Conservation (phyloP, 2,329 filamentous ascomycete species). For the Cladosporium sp. region DNA sequence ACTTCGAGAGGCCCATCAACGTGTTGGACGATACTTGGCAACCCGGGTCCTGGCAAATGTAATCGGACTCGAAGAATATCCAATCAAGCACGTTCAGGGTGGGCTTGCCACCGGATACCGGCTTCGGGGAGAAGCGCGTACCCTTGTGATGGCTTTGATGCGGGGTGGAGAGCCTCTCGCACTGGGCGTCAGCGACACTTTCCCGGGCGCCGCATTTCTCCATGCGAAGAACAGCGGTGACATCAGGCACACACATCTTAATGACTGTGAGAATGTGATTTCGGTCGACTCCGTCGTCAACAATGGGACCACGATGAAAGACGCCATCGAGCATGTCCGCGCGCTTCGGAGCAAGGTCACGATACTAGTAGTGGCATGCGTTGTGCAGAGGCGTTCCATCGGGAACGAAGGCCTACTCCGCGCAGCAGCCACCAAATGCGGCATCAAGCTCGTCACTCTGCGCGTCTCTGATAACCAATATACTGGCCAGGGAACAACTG, state of each 20-base stretch:
- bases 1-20: constrained; percentile 48
- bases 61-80: constrained; percentile 48
- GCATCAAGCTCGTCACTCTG: constrained; percentile 46
- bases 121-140: constrained; percentile 46
- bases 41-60: constrained; percentile 40
- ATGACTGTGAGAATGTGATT: constrained; percentile 40
- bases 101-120: constrained; percentile 46
- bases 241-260: constrained; percentile 41
- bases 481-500: constrained; percentile 48
- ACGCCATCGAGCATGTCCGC: constrained; percentile 48
- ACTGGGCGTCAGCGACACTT: constrained; percentile 50
- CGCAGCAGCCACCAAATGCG: constrained; percentile 23
- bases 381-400: too few relatives aligned
- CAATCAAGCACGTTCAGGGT: constrained; percentile 52
- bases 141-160: constrained; percentile 58
- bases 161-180: constrained; percentile 61
- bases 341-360: constrained; percentile 36
- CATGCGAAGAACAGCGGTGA: constrained; percentile 43
- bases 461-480: constrained; percentile 55
- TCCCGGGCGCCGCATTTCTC: constrained; percentile 50
- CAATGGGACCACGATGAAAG: constrained; percentile 47
- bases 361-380: constrained; percentile 53
- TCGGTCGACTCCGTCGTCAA: constrained; percentile 62
- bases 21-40: constrained; percentile 52
- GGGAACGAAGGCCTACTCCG: too few relatives aligned